phyloP scores from a whole-genome alignment of 2,329 filamentous ascomycete genomes.

The Xylariaceae sp. region DNA sequence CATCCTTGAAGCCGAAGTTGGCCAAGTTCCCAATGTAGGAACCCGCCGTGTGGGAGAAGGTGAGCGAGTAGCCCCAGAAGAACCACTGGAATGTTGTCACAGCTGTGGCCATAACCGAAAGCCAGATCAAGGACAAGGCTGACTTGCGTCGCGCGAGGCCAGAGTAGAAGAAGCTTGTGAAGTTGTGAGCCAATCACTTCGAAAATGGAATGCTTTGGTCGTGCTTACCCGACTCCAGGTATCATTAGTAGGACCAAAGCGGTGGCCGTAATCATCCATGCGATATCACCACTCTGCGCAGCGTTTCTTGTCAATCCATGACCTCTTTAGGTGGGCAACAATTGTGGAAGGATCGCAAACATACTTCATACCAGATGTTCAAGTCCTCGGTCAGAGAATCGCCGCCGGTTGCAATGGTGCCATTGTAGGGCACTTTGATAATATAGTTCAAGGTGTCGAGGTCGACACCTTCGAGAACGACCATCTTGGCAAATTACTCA shows the following conservation, averaged over 20 bases:
- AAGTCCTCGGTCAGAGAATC: slow-evolving; percentile 64
- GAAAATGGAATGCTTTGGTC: neutral
- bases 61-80: slow-evolving; percentile 83
- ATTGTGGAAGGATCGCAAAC: slow-evolving; percentile 13
- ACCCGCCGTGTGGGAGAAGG: slow-evolving; percentile 74
- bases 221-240: slow-evolving; percentile 70
- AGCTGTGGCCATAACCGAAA: slow-evolving; percentile 80
- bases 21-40: slow-evolving; percentile 72
- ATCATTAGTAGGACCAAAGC: slow-evolving; percentile 89
- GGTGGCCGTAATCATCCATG: slow-evolving; percentile 77
- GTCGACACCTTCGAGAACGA: slow-evolving; percentile 34
- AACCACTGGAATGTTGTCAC: slow-evolving; percentile 92
- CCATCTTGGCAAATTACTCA: slow-evolving; percentile 25
- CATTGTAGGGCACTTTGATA: slow-evolving; percentile 57
- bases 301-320: slow-evolving; percentile 3
- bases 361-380: slow-evolving; percentile 74
- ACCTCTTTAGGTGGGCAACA: neutral
- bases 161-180: slow-evolving; percentile 81
- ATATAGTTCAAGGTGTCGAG: slow-evolving; percentile 42
- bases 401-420: slow-evolving; percentile 60
- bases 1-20: slow-evolving; percentile 75
- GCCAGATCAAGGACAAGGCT: slow-evolving; percentile 83
- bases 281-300: slow-evolving; percentile 67
- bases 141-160: slow-evolving; percentile 86
- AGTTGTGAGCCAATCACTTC: slow-evolving; percentile 6